These are phyloP conservation scores for Fistulifera pelliculosa DNA, from an alignment of 108 stramenopile genomes.

Conservation along the genomic window DNA sequence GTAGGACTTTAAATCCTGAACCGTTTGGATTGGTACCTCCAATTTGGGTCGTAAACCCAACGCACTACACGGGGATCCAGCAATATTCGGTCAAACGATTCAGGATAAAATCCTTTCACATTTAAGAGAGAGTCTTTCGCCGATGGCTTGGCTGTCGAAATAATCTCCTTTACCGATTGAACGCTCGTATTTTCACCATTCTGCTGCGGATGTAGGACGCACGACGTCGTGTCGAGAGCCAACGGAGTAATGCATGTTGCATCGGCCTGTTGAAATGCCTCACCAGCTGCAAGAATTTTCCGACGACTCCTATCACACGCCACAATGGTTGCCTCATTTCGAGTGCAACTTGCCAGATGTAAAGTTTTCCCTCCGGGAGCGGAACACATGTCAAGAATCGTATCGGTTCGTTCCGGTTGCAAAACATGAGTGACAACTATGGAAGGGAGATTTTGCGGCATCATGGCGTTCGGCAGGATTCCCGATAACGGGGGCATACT, in stretches of 20 bases:
- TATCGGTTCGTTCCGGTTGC: constrained; percentile 64
- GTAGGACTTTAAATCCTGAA: constrained; percentile 34
- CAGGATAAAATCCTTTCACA: constrained; percentile 41
- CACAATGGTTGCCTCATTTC: constrained; percentile 71
- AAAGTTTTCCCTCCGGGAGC: constrained; percentile 93
- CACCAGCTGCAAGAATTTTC: constrained; percentile 45
- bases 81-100: constrained; percentile 68
- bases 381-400: constrained; percentile 83
- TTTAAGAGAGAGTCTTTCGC: constrained; percentile 29
- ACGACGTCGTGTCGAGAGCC: constrained; percentile 56
- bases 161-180: constrained; percentile 25
- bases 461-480: constrained; percentile 34
- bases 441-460: constrained; percentile 71
- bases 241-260: constrained; percentile 60
- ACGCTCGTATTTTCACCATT: background rate
- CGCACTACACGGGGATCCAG: constrained; percentile 76
- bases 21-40: constrained; percentile 20
- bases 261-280: constrained; percentile 39
- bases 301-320: constrained; percentile 83
- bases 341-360: constrained; percentile 81
- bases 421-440: constrained; percentile 67
- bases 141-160: constrained; percentile 22
- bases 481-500: constrained; percentile 43
- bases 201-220: constrained; percentile 10
- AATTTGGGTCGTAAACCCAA: constrained; percentile 70